Evolutionary conservation across 768 basidiomycete genomes (phyloP).

Genomic region (Botryobasidium botryosum): DNA sequence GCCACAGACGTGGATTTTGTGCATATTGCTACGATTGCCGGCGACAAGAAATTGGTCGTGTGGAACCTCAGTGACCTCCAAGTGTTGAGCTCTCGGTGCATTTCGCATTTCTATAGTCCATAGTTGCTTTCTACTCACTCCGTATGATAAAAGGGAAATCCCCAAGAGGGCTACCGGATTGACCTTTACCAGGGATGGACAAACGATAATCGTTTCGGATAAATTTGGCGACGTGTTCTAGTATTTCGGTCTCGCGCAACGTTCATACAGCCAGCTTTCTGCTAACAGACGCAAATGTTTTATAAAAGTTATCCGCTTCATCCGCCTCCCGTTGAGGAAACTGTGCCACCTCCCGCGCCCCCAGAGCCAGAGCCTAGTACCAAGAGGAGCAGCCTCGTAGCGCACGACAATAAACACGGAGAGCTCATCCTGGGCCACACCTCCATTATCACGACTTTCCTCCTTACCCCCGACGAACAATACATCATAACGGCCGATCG

Average conservation of each 20-base stretch:
- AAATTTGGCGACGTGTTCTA: slow-evolving; percentile 92
- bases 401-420: slow-evolving; percentile 54
- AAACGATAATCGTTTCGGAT: slow-evolving; percentile 68
- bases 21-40: slow-evolving; percentile 37
- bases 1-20: too few relatives aligned
- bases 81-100: slow-evolving; percentile 45
- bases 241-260: slow-evolving; percentile 21
- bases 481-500: slow-evolving; percentile 81
- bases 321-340: slow-evolving; percentile 16
- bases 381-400: slow-evolving; percentile 23
- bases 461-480: slow-evolving; percentile 47
- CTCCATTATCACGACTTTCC: slow-evolving; percentile 61
- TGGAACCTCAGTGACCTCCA: slow-evolving; percentile 45
- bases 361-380: slow-evolving; percentile 12
- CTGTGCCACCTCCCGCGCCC: slow-evolving; percentile 10
- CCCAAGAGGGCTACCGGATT: slow-evolving; percentile 70
- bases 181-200: slow-evolving; percentile 38
- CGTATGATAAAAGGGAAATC: slow-evolving; percentile 38
- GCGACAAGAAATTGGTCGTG: slow-evolving; percentile 61
- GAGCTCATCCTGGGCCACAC: slow-evolving; percentile 72
- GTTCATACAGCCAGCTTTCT: not conserved
- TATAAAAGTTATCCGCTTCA: slow-evolving; percentile 43
- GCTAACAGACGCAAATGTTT: not conserved
- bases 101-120: slow-evolving; percentile 10
- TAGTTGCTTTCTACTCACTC: not conserved